These are phyloP conservation scores for Trichoderma reesei DNA, from an alignment of 495 filamentous ascomycete genomes.

Conservation along the genomic window DNA sequence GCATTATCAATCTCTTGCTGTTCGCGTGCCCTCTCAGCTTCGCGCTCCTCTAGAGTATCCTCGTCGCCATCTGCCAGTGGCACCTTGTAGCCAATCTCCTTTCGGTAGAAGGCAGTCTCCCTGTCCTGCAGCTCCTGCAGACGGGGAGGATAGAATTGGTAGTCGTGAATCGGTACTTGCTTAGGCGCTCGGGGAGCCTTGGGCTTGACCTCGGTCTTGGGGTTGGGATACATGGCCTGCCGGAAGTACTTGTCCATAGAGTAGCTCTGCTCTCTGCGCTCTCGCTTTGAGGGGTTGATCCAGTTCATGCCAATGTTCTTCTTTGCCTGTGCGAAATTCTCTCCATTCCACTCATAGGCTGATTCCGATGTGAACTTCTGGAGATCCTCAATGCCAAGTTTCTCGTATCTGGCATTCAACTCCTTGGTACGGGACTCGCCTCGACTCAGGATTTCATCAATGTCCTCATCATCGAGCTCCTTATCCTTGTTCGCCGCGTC, in stretches of 20 bases:
- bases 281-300: conserved; percentile 98
- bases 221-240: conserved; percentile 62
- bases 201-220: conserved; percentile 80
- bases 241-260: conserved; percentile 99
- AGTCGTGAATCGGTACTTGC: conserved; percentile 85
- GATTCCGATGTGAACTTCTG: conserved; percentile 97
- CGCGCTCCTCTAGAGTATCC: conserved; percentile 69
- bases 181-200: conserved; percentile 94
- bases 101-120: conserved; percentile 91
- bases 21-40: conserved; percentile 78
- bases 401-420: conserved; percentile 88
- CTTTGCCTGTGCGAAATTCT: conserved; percentile 84
- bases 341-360: conserved; percentile 97
- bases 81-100: conserved; percentile 90
- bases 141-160: conserved; percentile 85
- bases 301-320: conserved; percentile 92
- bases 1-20: conserved; percentile 91
- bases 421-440: conserved; percentile 84
- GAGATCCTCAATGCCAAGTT: conserved; percentile 94
- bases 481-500: conserved; percentile 44
- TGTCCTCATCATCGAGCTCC: conserved; percentile 73
- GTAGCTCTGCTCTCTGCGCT: conserved; percentile 95
- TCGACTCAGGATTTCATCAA: conserved; percentile 75
- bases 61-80: conserved; percentile 76
- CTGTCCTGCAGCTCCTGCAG: conserved; percentile 87